These are phyloP conservation scores for Stemphylium lycopersici DNA, from an alignment of 2,329 filamentous ascomycete species.

Conservation along the genomic window DNA sequence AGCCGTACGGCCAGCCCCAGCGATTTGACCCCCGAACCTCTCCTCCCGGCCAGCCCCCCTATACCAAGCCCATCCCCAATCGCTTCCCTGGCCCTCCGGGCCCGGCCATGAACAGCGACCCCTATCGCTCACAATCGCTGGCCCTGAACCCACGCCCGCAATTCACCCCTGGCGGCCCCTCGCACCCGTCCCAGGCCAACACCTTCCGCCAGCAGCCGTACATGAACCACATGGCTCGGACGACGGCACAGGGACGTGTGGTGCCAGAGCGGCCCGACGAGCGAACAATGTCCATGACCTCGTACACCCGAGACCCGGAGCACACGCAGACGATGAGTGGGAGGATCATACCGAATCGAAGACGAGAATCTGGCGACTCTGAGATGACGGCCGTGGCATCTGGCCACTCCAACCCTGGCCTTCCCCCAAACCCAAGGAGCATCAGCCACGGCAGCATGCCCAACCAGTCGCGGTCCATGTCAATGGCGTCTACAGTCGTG, in stretches of 20 bases:
- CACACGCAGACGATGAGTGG: constrained; percentile 91
- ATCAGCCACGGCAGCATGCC: constrained; percentile 46
- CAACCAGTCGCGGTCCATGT: constrained; percentile 73
- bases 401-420: constrained; percentile 32
- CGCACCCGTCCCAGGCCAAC: constrained; percentile 67
- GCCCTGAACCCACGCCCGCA: constrained; percentile 76
- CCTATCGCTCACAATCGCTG: constrained; percentile 91
- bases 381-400: constrained; percentile 30
- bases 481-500: constrained; percentile 85
- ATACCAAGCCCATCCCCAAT: constrained; percentile 61
- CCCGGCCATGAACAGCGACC: constrained; percentile 80
- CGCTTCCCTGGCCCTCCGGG: constrained; percentile 61
- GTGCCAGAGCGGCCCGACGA: constrained; percentile 93
- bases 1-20: constrained; percentile 75
- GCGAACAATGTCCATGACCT: constrained; percentile 94
- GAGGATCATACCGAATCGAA: constrained; percentile 82
- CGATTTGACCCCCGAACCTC: constrained; percentile 68
- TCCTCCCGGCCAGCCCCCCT: constrained; percentile 56
- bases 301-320: constrained; percentile 76
- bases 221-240: constrained; percentile 70
- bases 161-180: constrained; percentile 62
- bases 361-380: constrained; percentile 60
- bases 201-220: constrained; percentile 81
- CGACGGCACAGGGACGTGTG: constrained; percentile 87
- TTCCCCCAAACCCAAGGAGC: constrained; percentile 43